Evolutionary conservation across 2,329 filamentous ascomycete species (phyloP).

Genomic region (Beauveria australis): DNA sequence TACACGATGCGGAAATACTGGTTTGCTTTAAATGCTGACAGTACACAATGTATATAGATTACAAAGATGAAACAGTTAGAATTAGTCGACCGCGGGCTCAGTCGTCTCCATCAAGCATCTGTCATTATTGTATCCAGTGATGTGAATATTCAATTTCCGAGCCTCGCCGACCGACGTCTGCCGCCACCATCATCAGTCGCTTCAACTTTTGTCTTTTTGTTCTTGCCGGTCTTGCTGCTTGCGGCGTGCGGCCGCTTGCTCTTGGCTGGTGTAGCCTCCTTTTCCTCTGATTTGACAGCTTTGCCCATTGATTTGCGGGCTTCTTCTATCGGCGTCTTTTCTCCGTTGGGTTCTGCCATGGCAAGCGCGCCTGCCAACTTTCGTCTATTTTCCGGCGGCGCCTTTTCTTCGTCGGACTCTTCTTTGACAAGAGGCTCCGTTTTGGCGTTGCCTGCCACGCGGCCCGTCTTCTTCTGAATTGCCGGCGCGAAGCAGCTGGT

Average conservation of each 20-base stretch:
- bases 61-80: not conserved
- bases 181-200: constrained; percentile 1
- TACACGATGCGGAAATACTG: constrained; percentile 2
- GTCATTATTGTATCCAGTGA: not conserved
- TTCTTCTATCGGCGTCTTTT: constrained; percentile 19
- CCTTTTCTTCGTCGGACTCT: constrained; percentile 19
- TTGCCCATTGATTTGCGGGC: constrained; percentile 15
- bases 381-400: constrained; percentile 18
- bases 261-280: constrained; percentile 17
- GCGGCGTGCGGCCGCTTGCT: constrained; percentile 12
- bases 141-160: constrained; percentile 16
- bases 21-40: not conserved
- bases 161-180: constrained; percentile 22
- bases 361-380: constrained; percentile 14
- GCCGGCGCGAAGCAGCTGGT: constrained; percentile 84
- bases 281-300: constrained; percentile 11
- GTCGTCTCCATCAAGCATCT: not conserved
- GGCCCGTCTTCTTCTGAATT: constrained; percentile 70
- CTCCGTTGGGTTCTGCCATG: constrained; percentile 20
- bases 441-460: constrained; percentile 33
- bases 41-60: not conserved
- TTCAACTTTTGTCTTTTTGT: constrained; percentile 9
- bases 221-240: constrained; percentile 17
- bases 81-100: not conserved
- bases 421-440: constrained; percentile 29